Evolutionary conservation across 352 stramenopile genomes (phyloP), one percentile per base, ranked within the genome.

Genomic region (Pythium dissotocum): DNA sequence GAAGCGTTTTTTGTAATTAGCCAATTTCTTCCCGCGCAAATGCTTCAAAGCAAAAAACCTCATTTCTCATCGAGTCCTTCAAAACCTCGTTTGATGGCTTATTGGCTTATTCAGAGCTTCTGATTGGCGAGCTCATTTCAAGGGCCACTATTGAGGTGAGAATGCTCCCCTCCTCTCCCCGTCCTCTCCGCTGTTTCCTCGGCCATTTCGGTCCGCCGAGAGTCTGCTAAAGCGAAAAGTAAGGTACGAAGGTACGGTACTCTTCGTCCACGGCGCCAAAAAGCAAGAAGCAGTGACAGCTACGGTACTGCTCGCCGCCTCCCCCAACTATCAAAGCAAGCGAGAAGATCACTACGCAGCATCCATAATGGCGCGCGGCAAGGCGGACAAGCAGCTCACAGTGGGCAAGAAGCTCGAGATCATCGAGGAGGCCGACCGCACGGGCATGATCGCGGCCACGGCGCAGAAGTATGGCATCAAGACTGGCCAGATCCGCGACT

Each of bases 371-470:
- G 85, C 87, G 70, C 84, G 87, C 60, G 87, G 87, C 66, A 94
- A 94, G 63, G 87, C 87, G 12, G 85, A 94, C 67, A 73, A 77
- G 36, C 79, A 87, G 53, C 77, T 94, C 62, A 94, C 87, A 36
- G 87, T 94, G 49, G 87, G 87, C 79, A 94, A 94, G 76, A 94
- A 94, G 76, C 87, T 94, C 59, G 85, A 94, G 78, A 94, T 94
- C 72, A 91, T 94, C 72, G 87, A 93, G 55, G 87, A 94, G 68
- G 85, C 82, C 56, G 87, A 94, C 28, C 85, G 85, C 64, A 94
- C 87, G 67, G 87, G 87, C 4, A 79, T 90, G 55, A 84, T 94
- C 38, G 71, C 83, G 35, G 83, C 75, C 21, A 94, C 87, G 40
- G 87, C 87, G 71, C 84, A 94, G 59, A 94, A 94, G 61, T 93